These are phyloP conservation scores for Tetrahymena elliotti DNA, from an alignment of 73 alveolate species.

Conservation along the genomic window DNA sequence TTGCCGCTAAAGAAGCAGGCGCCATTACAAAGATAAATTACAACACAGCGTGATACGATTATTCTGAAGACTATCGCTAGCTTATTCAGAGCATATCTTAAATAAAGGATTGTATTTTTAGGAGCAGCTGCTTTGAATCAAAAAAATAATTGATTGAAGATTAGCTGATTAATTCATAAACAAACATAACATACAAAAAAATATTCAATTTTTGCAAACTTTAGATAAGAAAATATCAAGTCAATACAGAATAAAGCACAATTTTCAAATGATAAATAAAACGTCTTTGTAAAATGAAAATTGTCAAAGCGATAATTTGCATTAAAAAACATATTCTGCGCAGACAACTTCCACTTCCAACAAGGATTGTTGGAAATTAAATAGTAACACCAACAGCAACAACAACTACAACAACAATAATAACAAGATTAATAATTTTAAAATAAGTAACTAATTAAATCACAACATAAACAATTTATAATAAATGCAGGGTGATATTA, in stretches of 20 bases:
- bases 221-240: background rate
- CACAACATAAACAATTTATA: background rate
- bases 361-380: background rate
- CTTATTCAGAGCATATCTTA: background rate
- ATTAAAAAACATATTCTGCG: background rate
- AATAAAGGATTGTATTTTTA: no score
- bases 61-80: background rate
- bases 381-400: no score
- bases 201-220: background rate
- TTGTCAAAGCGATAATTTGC: background rate
- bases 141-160: background rate
- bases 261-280: background rate
- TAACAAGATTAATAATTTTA: no score
- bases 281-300: background rate
- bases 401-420: no score
- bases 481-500: background rate
- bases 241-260: background rate
- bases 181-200: no score
- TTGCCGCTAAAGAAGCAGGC: background rate
- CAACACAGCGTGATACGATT: background rate
- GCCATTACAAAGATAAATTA: background rate
- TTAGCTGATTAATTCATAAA: background rate
- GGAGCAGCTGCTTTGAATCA: background rate
- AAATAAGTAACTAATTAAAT: background rate
- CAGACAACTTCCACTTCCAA: background rate